Conservation (phyloP, 169 alveolate genomes). For the Cryptosporidium felis region DNA sequence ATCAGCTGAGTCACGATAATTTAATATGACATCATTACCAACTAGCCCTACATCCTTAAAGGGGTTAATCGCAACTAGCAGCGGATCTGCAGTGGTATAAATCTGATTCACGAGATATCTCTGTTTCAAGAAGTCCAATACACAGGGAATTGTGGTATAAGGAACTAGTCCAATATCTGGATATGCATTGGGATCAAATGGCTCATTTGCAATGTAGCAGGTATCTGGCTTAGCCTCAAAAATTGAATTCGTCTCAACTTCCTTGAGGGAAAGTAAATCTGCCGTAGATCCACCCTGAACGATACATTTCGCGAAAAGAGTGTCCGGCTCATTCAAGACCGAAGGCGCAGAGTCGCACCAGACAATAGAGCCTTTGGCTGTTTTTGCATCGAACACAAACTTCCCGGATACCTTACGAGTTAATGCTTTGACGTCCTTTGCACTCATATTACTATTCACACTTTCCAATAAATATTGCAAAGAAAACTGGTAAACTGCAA, state of each 20-base stretch:
- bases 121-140: slow-evolving; percentile 82
- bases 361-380: slow-evolving; percentile 85
- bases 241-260: slow-evolving; percentile 84
- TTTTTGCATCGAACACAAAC: slow-evolving; percentile 62
- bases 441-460: slow-evolving; percentile 61
- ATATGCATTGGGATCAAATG: slow-evolving; percentile 90
- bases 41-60: slow-evolving; percentile 89
- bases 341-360: slow-evolving; percentile 92
- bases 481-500: slow-evolving; percentile 31
- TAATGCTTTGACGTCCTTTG: slow-evolving; percentile 64
- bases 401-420: slow-evolving; percentile 70
- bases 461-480: slow-evolving; percentile 2
- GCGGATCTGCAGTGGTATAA: slow-evolving; percentile 90
- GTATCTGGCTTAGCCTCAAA: slow-evolving; percentile 85
- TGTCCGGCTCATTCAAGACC: slow-evolving; percentile 85
- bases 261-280: slow-evolving; percentile 80
- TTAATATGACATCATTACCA: slow-evolving; percentile 81
- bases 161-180: slow-evolving; percentile 89
- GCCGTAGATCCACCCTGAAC: slow-evolving; percentile 88
- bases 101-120: slow-evolving; percentile 86
- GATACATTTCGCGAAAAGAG: slow-evolving; percentile 89
- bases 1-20: slow-evolving; percentile 83
- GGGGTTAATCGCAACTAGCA: slow-evolving; percentile 90
- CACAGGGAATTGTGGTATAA: slow-evolving; percentile 88
- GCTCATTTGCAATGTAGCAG: slow-evolving; percentile 87